Percentiles rank a stretch among this genome's conserved stretches.
phyloP scores from a whole-genome alignment of 2,329 filamentous ascomycete genomes.

The Sporothrix luriei region DNA sequence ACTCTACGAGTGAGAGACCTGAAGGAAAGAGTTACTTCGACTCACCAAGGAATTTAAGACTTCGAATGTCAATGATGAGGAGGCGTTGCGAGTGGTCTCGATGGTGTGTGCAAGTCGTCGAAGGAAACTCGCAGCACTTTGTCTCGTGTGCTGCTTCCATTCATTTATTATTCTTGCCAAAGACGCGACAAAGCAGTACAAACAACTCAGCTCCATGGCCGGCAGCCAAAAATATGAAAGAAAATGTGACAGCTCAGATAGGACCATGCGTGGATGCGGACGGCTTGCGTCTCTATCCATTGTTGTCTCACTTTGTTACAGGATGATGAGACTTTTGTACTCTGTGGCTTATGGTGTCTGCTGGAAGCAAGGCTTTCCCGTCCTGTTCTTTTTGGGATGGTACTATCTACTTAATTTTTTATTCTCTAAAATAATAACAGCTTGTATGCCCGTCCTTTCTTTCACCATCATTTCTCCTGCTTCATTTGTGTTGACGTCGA shows the following conservation, averaged over 20 bases:
- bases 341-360: not conserved
- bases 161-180: not conserved
- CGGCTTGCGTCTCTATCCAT: not conserved
- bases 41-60: not conserved
- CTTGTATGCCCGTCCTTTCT: no score
- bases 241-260: slow-evolving; percentile 22
- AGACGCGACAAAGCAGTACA: not conserved
- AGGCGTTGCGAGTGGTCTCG: no score
- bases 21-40: not conserved
- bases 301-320: not conserved
- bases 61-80: not conserved
- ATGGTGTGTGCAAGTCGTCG: not conserved
- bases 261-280: not conserved
- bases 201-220: not conserved
- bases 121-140: not conserved
- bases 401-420: no score
- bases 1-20: not conserved
- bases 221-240: not conserved
- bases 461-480: not conserved
- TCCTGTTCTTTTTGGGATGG: not conserved
- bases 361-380: not conserved
- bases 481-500: not conserved
- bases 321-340: not conserved
- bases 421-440: no score
- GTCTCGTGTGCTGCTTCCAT: not conserved